phyloP scores from a whole-genome alignment of 495 filamentous ascomycete species.

The Talaromyces adpressus region DNA sequence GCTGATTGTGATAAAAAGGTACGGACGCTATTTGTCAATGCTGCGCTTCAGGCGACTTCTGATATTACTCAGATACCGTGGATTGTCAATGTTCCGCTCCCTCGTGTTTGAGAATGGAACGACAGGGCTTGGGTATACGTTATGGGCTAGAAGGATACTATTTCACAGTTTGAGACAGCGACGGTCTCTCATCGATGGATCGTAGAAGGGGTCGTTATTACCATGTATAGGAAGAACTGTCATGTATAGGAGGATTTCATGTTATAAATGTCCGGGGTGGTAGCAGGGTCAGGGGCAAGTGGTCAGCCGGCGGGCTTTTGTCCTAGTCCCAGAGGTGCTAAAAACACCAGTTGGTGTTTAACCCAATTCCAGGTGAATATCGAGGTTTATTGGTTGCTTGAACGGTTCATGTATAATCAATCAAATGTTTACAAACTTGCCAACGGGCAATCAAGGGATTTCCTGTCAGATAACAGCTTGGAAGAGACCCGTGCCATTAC shows the following conservation, averaged over 20 bases:
- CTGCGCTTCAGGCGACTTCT: conserved; percentile 43
- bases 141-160: background rate
- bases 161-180: no score
- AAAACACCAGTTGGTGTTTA: no score
- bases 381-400: background rate
- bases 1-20: conserved; percentile 21
- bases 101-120: conserved; percentile 1
- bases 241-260: background rate
- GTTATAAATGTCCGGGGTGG: background rate
- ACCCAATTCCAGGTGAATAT: background rate
- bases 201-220: background rate
- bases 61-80: conserved; percentile 34
- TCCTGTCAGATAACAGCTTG: background rate
- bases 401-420: background rate
- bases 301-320: background rate
- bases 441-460: background rate
- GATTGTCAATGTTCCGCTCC: conserved; percentile 50
- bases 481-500: background rate
- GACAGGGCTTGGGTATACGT: background rate
- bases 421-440: background rate
- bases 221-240: background rate
- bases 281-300: background rate
- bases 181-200: background rate
- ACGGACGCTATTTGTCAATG: conserved; percentile 63
- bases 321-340: background rate